Evolutionary conservation across 805 yeast species (phyloP), one percentile per base, ranked within the genome.

Genomic region (Jamesozyma hellenica): DNA sequence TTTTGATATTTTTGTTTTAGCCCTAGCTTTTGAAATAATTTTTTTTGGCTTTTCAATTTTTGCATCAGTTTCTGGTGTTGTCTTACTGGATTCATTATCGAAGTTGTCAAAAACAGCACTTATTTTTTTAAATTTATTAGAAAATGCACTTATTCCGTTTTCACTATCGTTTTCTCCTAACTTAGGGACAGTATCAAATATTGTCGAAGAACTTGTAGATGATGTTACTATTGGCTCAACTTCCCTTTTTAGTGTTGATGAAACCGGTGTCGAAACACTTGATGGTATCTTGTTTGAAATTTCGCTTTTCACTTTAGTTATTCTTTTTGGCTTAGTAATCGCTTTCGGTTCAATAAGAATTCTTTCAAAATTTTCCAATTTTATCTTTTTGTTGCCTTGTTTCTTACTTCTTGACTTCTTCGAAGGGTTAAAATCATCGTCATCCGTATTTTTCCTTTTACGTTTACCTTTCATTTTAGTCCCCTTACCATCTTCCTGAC

Each of bases 401-500:
- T 44, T 48, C 1, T 46, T 40, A 36, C 49, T 52, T 41, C 41
- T 55, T 27, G 50, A 49, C 42, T 51, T 50, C 31, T 48, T 46
- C 11, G 50, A 36, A 8, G 51, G 49, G 8, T 50, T 51, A 38
- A 62, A 62, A 14, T 56, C 64, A 36, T 58, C 65, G 28, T 61
- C 66, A 32, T 52, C 58, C 27, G 46, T 49, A 33, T 35, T 43
- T 36, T 44, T 40, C 45, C 59, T 51, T 39, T 50, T 52, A 21
- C 53, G 54, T 18, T 53, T 56, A 23, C 56, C 62, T 42, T 65
- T 64, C 39, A 64, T 65, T 44, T 64, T 69, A 28, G 66, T 61
- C 16, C 72, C 65, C 34, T 67, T 71, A 42, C 64, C 65, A 3
- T 72, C 64, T n/a, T 68, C 58, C 40, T 74, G 56, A 28, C 71